Evolutionary conservation across 768 basidiomycete genomes (phyloP).

Genomic region (Lentinula lateritia): DNA sequence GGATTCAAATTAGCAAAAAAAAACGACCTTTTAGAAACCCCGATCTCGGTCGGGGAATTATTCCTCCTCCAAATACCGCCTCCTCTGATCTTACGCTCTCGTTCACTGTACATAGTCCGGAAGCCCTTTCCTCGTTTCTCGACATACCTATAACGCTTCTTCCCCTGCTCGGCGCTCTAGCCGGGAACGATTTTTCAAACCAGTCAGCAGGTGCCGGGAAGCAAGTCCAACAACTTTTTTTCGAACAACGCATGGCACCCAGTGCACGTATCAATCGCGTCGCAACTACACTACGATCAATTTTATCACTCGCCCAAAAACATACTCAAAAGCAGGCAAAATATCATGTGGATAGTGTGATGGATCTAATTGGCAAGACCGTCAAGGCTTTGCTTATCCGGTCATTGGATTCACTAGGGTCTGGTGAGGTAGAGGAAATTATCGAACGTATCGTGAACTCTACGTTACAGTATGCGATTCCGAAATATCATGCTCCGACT

Average conservation of each 20-base stretch:
- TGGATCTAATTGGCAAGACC: conserved; percentile 71
- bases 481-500: conserved; percentile 42
- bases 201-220: conserved; percentile 18
- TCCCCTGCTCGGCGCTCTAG: conserved; percentile 70
- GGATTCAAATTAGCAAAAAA: conserved; percentile 46
- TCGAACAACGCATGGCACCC: conserved; percentile 51
- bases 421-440: conserved; percentile 61
- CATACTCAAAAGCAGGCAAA: conserved; percentile 25
- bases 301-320: conserved; percentile 44
- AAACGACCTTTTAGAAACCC: conserved; percentile 25
- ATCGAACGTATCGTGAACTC: conserved; percentile 68
- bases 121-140: conserved; percentile 55
- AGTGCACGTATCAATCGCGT: conserved; percentile 65
- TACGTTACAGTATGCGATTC: conserved; percentile 74
- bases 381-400: conserved; percentile 53
- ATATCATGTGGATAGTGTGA: conserved; percentile 62
- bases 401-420: conserved; percentile 40
- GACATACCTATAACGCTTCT: conserved; percentile 66
- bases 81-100: conserved; percentile 41
- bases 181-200: conserved; percentile 77
- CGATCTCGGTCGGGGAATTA: conserved; percentile 30
- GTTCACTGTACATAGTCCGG: conserved; percentile 56
- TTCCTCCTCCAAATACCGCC: conserved; percentile 45
- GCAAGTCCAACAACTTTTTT: conserved; percentile 58
- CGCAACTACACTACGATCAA: conserved; percentile 48